phyloP scores from a whole-genome alignment of 2,329 filamentous ascomycete genomes.

The Aspergillus sp. region DNA sequence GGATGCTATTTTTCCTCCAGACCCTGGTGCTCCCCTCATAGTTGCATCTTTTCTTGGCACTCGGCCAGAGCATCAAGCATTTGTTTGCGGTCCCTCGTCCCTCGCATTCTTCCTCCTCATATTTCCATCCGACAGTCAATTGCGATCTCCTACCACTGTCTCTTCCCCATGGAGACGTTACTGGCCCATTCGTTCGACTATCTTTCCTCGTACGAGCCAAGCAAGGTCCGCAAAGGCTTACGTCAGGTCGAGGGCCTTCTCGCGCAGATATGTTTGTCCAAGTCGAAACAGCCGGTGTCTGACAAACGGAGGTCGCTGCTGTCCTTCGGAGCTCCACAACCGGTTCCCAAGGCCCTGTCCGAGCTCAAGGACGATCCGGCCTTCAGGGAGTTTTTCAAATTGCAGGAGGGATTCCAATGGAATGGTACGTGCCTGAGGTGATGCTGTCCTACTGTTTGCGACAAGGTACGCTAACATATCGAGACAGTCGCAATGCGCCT shows the following conservation, averaged over 20 bases:
- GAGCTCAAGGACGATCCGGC: slow-evolving; percentile 79
- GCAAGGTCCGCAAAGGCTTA: slow-evolving; percentile 88
- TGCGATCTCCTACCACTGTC: neutral
- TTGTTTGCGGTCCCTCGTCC: neutral
- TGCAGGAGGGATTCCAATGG: slow-evolving; percentile 97
- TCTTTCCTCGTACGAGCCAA: slow-evolving; percentile 84
- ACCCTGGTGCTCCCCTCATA: neutral
- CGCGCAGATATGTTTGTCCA: slow-evolving; percentile 86
- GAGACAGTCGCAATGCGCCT: slow-evolving; percentile 72
- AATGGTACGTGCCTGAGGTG: slow-evolving; percentile 57
- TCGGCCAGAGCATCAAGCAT: neutral
- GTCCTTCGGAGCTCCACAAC: slow-evolving; percentile 38
- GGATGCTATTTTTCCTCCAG: slow-evolving; percentile 7
- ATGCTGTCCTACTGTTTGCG: neutral
- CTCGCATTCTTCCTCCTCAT: slow-evolving; percentile 1
- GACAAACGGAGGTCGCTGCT: slow-evolving; percentile 45
- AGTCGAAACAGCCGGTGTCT: slow-evolving; percentile 35
- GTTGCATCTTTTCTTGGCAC: slow-evolving; percentile 6
- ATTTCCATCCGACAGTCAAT: neutral
- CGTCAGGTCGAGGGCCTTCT: slow-evolving; percentile 91
- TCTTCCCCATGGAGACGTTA: slow-evolving; percentile 75
- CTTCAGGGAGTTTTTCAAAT: slow-evolving; percentile 91
- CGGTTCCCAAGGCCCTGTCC: slow-evolving; percentile 60
- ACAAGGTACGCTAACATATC: slow-evolving; percentile 4
- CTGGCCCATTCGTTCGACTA: slow-evolving; percentile 94